Evolutionary conservation across 192 early-diverging fungal species (phyloP), one percentile per base, ranked within the genome.

Genomic region (Gaertneriomyces sp.): DNA sequence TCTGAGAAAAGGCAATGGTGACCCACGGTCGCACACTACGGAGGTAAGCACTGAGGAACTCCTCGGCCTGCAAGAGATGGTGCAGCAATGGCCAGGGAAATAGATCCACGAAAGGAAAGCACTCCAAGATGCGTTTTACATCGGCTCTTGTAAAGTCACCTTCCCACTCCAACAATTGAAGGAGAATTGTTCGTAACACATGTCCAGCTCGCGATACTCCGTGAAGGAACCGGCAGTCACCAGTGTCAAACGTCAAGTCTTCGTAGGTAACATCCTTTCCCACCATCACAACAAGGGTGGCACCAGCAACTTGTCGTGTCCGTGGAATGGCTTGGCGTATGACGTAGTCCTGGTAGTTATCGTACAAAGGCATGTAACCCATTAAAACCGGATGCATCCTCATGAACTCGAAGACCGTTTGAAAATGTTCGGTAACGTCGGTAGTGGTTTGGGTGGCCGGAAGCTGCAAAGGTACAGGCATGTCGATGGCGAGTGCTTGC

Each of bases 41-140:
- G 10, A 63, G 45, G 49, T 63, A 63, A 33, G 3, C 25, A 38
- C n/a, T 4, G 17, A 63, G 49, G 17, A 63, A 52, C 5, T 25
- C 20, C 17, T 16, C 46, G 7, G 45, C 61, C 10, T 20, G 9
- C 17, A 38, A 11, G 3, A 51, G 46, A 11, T 11, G 38, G 25
- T 14, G n/a, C 4, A 11, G 39, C 25, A 63, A 10, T 4, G 53
- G 61, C 61, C 61, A 63, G 2, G 61, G 61, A 17, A 17, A 63
- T 10, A 63, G 47, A 17, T 63, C 61, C 6, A 63, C 61, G 17
- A 63, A 63, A 5, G 61, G 45, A 3, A 63, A n/a, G 25, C 49
- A 50, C 9, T 63, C 47, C 3, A 63, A 4, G 45, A 51, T 38
- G 42, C 49, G 4, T 10, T 50, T 38, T 4, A 33, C 19, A 4